Evolutionary conservation across 2,329 filamentous ascomycete genomes (phyloP).

Genomic region (Aureobasidium sp.): DNA sequence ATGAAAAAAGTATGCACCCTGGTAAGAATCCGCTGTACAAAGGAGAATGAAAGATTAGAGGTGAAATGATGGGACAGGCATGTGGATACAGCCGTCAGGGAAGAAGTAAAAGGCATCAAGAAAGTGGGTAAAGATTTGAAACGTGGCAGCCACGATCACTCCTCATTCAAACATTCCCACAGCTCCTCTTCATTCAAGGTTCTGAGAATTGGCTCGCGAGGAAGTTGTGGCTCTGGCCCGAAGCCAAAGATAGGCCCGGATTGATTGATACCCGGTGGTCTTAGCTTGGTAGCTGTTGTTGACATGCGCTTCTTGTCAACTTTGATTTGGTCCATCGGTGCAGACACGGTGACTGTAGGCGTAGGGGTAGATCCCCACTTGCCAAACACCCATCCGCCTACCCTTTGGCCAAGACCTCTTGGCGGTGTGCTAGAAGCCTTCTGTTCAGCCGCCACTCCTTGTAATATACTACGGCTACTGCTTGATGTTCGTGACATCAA

Average conservation of each 20-base stretch:
- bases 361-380: conserved; percentile 49
- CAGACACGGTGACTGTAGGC: conserved; percentile 16
- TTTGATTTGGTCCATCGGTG: conserved; percentile 14
- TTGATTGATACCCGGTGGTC: conserved; percentile 71
- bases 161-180: conserved; percentile 51
- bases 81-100: not conserved
- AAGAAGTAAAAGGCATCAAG: not conserved
- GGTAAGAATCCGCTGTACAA: conserved; percentile 3
- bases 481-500: conserved; percentile 33
- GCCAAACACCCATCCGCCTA: conserved; percentile 60
- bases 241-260: conserved; percentile 68
- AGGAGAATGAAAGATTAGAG: not conserved
- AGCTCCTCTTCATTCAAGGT: conserved; percentile 54
- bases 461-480: conserved; percentile 25
- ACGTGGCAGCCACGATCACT: conserved; percentile 19
- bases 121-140: not conserved
- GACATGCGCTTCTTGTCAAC: conserved; percentile 1
- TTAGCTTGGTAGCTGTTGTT: conserved; percentile 23
- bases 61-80: not conserved
- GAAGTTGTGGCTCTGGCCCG: conserved; percentile 47
- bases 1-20: not conserved
- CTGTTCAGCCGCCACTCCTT: conserved; percentile 28
- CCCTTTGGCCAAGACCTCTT: conserved; percentile 41
- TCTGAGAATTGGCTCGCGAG: conserved; percentile 52
- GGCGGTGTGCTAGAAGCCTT: conserved; percentile 30